phyloP scores from a whole-genome alignment of 805 yeast genomes.

The Candida saitoana region DNA sequence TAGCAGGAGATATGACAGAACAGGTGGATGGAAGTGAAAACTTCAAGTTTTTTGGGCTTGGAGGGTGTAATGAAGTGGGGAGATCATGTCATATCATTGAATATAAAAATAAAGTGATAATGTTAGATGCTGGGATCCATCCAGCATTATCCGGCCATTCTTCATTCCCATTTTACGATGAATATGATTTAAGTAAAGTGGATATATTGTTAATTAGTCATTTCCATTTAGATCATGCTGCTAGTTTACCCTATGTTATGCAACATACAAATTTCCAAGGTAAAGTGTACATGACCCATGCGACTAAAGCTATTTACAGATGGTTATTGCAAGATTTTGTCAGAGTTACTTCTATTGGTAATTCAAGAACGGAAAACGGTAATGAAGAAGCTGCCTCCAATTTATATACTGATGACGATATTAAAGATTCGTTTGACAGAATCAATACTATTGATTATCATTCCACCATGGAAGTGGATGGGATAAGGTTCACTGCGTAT shows the following conservation, averaged over 20 bases:
- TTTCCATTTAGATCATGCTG: constrained; percentile 97
- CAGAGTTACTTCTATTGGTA: constrained; percentile 67
- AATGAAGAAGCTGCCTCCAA: constrained; percentile 43
- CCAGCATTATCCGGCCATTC: constrained; percentile 91
- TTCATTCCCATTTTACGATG: constrained; percentile 93
- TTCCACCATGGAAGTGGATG: constrained; percentile 91
- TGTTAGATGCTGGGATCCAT: constrained; percentile 98
- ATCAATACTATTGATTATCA: constrained; percentile 95
- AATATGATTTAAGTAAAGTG: constrained; percentile 81
- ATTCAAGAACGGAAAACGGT: constrained; percentile 42
- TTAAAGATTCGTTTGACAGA: constrained; percentile 78
- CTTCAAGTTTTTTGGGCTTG: constrained; percentile 76
- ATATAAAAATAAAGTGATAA: constrained; percentile 89
- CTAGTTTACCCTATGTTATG: constrained; percentile 96
- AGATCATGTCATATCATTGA: constrained; percentile 90
- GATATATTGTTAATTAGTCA: constrained; percentile 88
- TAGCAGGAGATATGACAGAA: constrained; percentile 9
- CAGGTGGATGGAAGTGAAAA: constrained; percentile 30
- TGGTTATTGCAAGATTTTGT: constrained; percentile 95
- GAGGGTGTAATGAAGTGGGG: constrained; percentile 99
- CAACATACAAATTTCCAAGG: constrained; percentile 94
- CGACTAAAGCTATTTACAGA: constrained; percentile 95
- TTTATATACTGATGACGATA: constrained; percentile 86
- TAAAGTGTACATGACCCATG: constrained; percentile 97
- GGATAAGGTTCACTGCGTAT: constrained; percentile 92